Conservation (phyloP, 2,329 filamentous ascomycete species). For the Microdochium nivale region DNA sequence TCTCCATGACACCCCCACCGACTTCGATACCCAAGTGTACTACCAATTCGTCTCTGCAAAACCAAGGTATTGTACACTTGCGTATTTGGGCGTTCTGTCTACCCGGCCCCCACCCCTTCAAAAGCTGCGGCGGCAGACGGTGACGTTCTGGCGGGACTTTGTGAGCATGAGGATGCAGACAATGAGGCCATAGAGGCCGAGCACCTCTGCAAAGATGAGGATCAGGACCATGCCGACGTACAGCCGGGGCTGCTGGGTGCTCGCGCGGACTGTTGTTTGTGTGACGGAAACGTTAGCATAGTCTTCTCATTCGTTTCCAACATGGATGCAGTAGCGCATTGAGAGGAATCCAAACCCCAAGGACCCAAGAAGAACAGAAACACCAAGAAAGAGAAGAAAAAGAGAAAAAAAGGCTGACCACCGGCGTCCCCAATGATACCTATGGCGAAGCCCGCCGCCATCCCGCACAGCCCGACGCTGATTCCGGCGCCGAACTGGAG, state of each 20-base stretch:
- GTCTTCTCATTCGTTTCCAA: background rate
- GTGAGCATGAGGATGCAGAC: constrained; percentile 40
- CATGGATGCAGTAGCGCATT: background rate
- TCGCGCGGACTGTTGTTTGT: constrained; percentile 28
- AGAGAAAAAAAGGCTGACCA: too few relatives aligned
- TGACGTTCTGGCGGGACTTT: constrained; percentile 27
- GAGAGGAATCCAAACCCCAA: too few relatives aligned
- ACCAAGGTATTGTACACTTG: too few relatives aligned
- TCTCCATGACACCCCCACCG: too few relatives aligned
- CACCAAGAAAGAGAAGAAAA: constrained; percentile 2
- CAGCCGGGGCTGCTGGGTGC: constrained; percentile 35
- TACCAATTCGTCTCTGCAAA: too few relatives aligned
- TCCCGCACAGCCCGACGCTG: constrained; percentile 32
- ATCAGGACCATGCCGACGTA: constrained; percentile 39
- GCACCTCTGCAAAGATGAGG: constrained; percentile 37
- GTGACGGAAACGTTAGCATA: background rate
- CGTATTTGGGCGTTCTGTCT: too few relatives aligned
- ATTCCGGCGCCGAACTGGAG: constrained; percentile 34
- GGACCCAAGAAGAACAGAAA: background rate
- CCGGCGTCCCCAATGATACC: constrained; percentile 37
- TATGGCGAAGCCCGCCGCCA: constrained; percentile 36
- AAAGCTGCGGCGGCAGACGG: constrained; percentile 25
- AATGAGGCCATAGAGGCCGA: constrained; percentile 36
- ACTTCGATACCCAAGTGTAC: too few relatives aligned
- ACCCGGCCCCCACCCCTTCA: background rate